Evolutionary conservation across 345 rosid species (phyloP), one percentile per base, ranked within the genome.

Genomic region (Eucalyptus marginata): DNA sequence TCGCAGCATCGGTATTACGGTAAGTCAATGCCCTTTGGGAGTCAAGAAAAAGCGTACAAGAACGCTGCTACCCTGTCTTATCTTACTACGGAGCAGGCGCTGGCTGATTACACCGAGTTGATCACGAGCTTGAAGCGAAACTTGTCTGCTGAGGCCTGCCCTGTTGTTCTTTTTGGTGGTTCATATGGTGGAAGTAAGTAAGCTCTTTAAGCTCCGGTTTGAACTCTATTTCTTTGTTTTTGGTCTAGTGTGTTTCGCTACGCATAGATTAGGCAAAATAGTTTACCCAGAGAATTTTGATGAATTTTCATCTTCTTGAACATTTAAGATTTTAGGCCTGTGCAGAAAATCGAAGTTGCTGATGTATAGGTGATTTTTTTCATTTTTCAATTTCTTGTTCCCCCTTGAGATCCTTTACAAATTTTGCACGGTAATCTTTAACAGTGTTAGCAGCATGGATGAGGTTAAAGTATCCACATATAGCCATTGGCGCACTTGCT

Each of bases 371-470:
- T 40, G 36, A 4, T 50, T 87, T 6, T 49, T 58, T 29, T 12
- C 6, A 52, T 52, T 43, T 31, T 49, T 33, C 13, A 40, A 71
- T 36, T 25, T 76, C 29, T 43, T 80, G 33, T 17, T 85, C 68
- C 88, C 71, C 22, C 43, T 22, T 66, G 10, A 24, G 87, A 79
- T 2, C 89, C 83, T 36, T 15, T 18, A 71, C 22, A 17, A 9
- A 71, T 88, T 76, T 33, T 87, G 58, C 81, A 17, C 44, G 86
- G 92, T 51, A 83, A 54, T 83, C 71, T 58, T 88, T 43, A 89
- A 91, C 94, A 97, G 99, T 97, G 99, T 91, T 97, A 86, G 99
- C 99, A 5, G 97, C 99, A 88, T 97, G 98, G 99, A 97, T 97
- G 99, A 94, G 99, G 93, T 94, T 97, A 14, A 97, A 97, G 92